These are phyloP conservation scores for Termitomyces sp. DNA, from an alignment of 768 basidiomycete genomes.

Conservation along the genomic window DNA sequence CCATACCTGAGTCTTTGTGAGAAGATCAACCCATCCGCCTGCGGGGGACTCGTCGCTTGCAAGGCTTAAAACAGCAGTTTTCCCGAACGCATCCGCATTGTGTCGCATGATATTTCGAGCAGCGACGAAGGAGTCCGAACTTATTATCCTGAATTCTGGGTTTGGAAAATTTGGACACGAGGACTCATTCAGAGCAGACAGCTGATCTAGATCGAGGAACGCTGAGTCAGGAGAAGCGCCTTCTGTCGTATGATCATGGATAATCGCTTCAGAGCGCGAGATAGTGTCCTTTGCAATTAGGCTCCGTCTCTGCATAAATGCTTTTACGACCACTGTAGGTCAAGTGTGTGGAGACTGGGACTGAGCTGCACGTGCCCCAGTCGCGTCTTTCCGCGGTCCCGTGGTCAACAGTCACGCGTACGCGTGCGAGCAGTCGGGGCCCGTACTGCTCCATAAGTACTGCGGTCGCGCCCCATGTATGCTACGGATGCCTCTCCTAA, in stretches of 20 bases:
- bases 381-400: no score
- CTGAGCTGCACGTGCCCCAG: neutral
- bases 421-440: no score
- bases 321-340: neutral
- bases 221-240: constrained; percentile 26
- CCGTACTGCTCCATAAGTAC: no score
- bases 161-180: constrained; percentile 13
- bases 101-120: constrained; percentile 27
- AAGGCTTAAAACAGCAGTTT: constrained; percentile 32
- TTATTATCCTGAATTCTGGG: constrained; percentile 22
- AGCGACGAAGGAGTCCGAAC: constrained; percentile 32
- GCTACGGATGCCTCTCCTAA: no score
- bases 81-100: constrained; percentile 20
- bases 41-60: constrained; percentile 29
- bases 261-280: constrained; percentile 20
- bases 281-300: constrained; percentile 24
- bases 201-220: constrained; percentile 21
- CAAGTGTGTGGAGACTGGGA: neutral
- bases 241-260: constrained; percentile 19
- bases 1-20: constrained; percentile 27
- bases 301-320: neutral
- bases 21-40: constrained; percentile 26
- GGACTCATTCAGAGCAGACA: constrained; percentile 19
- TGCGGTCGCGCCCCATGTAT: no score
- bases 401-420: no score